Percentiles rank a stretch among this genome's conserved stretches.
Conservation (phyloP, 78 protist species). For the Dictyostelium intermedium region DNA sequence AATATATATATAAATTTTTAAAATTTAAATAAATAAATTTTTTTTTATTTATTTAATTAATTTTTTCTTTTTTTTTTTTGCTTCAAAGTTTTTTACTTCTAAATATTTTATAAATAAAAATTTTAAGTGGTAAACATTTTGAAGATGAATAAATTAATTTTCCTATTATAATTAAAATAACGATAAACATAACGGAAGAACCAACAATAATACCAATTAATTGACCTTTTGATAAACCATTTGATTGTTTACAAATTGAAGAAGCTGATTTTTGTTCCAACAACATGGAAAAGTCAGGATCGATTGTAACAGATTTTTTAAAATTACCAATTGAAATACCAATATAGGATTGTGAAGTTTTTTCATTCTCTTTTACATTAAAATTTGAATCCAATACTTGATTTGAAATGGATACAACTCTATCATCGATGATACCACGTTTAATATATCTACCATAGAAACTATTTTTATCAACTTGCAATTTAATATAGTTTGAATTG, state of each 20-base stretch:
- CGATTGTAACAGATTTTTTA: too few relatives aligned
- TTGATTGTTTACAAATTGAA: background rate
- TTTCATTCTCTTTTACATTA: too few relatives aligned
- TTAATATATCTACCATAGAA: background rate
- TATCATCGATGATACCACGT: background rate
- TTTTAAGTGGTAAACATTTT: background rate
- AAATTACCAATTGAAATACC: background rate
- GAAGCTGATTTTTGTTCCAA: background rate
- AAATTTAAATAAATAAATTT: too few relatives aligned
- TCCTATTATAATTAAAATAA: background rate
- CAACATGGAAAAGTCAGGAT: background rate
- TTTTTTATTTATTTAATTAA: too few relatives aligned
- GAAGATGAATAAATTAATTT: background rate
- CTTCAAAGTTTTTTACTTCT: background rate
- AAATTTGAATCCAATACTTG: too few relatives aligned
- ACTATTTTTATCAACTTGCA: background rate
- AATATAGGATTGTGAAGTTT: background rate
- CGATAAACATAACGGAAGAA: background rate
- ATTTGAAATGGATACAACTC: too few relatives aligned
- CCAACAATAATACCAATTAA: background rate
- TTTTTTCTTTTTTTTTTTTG: too few relatives aligned
- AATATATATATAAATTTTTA: too few relatives aligned
- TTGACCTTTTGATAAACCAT: too few relatives aligned
- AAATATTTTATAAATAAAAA: too few relatives aligned
- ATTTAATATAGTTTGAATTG: too few relatives aligned